Conservation (phyloP, 352 stramenopile species). For the Phytophthora pinifolia region DNA sequence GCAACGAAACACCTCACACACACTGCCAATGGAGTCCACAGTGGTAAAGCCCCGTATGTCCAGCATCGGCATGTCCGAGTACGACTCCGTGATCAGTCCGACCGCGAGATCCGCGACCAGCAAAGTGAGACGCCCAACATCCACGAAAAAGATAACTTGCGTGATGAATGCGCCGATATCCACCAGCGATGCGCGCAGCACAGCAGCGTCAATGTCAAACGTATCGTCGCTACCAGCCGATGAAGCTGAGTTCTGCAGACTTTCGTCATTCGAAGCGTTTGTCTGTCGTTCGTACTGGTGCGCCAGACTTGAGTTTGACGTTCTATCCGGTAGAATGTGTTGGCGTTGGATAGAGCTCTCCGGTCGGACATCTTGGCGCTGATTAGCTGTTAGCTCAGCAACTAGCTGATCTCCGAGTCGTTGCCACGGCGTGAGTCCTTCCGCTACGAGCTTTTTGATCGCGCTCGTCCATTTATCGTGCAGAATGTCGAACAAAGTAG, state of each 20-base stretch:
- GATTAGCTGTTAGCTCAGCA: slow-evolving; percentile 33
- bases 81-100: slow-evolving; percentile 61
- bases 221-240: slow-evolving; percentile 10
- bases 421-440: slow-evolving; percentile 33
- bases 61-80: slow-evolving; percentile 47
- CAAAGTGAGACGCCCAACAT: slow-evolving; percentile 31
- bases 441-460: slow-evolving; percentile 17
- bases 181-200: slow-evolving; percentile 32
- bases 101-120: slow-evolving; percentile 36
- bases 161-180: slow-evolving; percentile 30
- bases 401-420: slow-evolving; percentile 31
- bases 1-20: slow-evolving; percentile 51
- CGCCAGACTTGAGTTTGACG: slow-evolving; percentile 28
- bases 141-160: slow-evolving; percentile 37
- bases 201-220: slow-evolving; percentile 38
- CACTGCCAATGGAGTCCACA: slow-evolving; percentile 43
- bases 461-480: slow-evolving; percentile 25
- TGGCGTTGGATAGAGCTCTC: slow-evolving; percentile 29
- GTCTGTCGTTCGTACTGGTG: slow-evolving; percentile 17
- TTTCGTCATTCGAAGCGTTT: slow-evolving; percentile 4
- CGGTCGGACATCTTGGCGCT: slow-evolving; percentile 25
- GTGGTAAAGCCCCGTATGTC: slow-evolving; percentile 57
- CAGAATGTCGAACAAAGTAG: slow-evolving; percentile 28
- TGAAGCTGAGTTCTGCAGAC: slow-evolving; percentile 4
- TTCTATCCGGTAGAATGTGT: slow-evolving; percentile 28